Percentiles rank a stretch among this genome's conserved stretches.
phyloP scores from a whole-genome alignment of 768 basidiomycete genomes.

The Phylloporus sp. region DNA sequence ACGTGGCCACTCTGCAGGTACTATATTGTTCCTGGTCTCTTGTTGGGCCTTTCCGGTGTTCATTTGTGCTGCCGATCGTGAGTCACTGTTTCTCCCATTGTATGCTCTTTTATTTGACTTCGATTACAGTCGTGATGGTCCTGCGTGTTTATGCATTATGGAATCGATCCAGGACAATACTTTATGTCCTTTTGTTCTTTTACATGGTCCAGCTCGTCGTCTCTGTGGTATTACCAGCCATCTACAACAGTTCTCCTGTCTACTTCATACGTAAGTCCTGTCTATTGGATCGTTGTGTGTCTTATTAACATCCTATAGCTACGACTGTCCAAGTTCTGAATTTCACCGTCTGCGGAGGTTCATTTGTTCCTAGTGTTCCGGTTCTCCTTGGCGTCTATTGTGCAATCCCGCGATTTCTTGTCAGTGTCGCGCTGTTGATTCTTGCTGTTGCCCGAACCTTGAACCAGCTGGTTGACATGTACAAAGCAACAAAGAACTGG shows the following conservation, averaged over 20 bases:
- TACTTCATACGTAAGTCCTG: conserved; percentile 3
- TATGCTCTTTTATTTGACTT: background rate
- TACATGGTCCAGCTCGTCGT: background rate
- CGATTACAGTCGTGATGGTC: conserved; percentile 11
- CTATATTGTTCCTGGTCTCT: background rate
- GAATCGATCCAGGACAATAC: conserved; percentile 5
- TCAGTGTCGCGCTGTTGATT: background rate
- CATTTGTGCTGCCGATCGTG: conserved; percentile 9
- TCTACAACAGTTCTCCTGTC: conserved; percentile 4
- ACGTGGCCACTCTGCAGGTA: conserved; percentile 1
- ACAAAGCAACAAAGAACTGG: background rate
- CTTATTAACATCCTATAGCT: background rate
- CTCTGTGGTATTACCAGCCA: background rate
- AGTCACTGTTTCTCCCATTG: background rate
- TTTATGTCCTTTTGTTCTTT: conserved; percentile 2
- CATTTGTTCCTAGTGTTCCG: background rate
- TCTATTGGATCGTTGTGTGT: background rate
- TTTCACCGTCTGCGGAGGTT: background rate
- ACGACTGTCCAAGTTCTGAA: background rate
- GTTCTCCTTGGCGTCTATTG: background rate
- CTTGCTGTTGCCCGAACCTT: conserved; percentile 1
- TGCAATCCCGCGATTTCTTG: background rate
- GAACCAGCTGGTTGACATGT: background rate
- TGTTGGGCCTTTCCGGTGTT: conserved; percentile 8
- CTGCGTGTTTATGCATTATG: conserved; percentile 14